Evolutionary conservation across 768 basidiomycete species (phyloP).

Genomic region (Russula vinacea): DNA sequence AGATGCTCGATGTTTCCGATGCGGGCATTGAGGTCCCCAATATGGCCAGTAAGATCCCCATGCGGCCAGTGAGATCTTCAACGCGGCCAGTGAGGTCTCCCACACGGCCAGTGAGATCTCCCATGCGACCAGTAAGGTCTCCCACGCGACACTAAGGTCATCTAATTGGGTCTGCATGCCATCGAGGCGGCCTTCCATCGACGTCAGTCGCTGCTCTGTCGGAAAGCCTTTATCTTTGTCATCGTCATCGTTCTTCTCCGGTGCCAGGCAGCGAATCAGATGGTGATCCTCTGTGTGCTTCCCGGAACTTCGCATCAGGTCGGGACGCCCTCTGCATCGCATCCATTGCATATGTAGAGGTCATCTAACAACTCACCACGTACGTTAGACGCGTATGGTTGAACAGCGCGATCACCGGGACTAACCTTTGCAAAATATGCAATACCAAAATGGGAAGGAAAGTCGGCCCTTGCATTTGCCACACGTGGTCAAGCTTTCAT

Average conservation of each 20-base stretch:
- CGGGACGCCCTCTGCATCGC: not conserved
- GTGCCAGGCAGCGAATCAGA: conserved; percentile 20
- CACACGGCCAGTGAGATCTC: too few species aligned
- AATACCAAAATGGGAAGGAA: conserved; percentile 37
- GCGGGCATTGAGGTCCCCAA: too few species aligned
- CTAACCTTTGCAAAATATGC: conserved; percentile 33
- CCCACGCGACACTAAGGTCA: too few species aligned
- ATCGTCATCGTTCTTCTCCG: not conserved
- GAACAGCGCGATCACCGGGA: not conserved
- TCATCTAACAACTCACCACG: conserved; percentile 6
- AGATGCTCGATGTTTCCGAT: conserved; percentile 5
- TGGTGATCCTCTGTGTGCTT: conserved; percentile 10
- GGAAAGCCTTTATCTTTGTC: not conserved
- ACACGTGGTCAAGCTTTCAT: conserved; percentile 28
- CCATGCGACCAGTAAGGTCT: too few species aligned
- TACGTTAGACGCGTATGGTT: not conserved
- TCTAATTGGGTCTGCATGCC: not conserved
- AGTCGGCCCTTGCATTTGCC: conserved; percentile 29
- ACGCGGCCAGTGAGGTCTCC: too few species aligned
- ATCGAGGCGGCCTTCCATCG: conserved; percentile 8
- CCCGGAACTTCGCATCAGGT: conserved; percentile 2
- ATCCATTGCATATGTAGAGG: conserved; percentile 15
- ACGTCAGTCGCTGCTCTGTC: conserved; percentile 2
- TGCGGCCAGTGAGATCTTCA: too few species aligned
- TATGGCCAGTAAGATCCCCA: too few species aligned